Conservation (phyloP, 495 filamentous ascomycete genomes). For the Penicillium taxi region DNA sequence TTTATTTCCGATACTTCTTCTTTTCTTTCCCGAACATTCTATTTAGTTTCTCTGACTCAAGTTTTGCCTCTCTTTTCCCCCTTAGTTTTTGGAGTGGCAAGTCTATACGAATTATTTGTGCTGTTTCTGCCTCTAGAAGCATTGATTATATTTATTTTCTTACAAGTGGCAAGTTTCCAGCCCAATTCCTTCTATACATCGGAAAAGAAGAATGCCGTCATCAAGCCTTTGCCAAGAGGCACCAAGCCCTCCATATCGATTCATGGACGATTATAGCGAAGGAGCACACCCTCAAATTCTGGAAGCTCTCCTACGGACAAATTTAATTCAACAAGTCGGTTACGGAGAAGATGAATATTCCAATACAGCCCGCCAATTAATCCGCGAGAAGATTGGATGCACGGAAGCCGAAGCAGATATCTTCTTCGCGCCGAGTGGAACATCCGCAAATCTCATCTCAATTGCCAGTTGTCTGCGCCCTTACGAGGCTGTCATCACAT, state of each 20-base stretch:
- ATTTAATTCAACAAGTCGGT: constrained; percentile 31
- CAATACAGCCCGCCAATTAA: constrained; percentile 23
- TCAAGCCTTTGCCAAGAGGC: constrained; percentile 26
- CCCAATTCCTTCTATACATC: background rate
- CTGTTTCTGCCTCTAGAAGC: background rate
- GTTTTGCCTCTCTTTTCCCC: constrained; percentile 7
- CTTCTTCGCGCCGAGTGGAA: constrained; percentile 40
- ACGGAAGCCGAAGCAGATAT: constrained; percentile 34
- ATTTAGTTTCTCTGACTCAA: constrained; percentile 15
- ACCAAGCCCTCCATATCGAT: constrained; percentile 30
- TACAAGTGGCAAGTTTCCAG: background rate
- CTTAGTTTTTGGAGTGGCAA: background rate
- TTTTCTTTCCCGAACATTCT: constrained; percentile 12
- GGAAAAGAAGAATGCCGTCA: constrained; percentile 14
- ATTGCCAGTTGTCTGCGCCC: constrained; percentile 39
- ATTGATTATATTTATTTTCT: background rate
- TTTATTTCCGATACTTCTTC: constrained; percentile 12
- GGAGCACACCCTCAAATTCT: constrained; percentile 39
- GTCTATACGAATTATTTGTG: background rate
- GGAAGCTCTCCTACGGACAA: constrained; percentile 32
- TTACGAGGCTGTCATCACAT: constrained; percentile 37
- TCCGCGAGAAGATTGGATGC: constrained; percentile 23
- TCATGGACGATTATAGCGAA: constrained; percentile 42
- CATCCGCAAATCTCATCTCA: constrained; percentile 36
- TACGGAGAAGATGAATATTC: constrained; percentile 35